Percentiles rank a stretch among this genome's conserved stretches.
Evolutionary conservation across 768 basidiomycete species (phyloP).

Genomic region (Auricularia sp.): DNA sequence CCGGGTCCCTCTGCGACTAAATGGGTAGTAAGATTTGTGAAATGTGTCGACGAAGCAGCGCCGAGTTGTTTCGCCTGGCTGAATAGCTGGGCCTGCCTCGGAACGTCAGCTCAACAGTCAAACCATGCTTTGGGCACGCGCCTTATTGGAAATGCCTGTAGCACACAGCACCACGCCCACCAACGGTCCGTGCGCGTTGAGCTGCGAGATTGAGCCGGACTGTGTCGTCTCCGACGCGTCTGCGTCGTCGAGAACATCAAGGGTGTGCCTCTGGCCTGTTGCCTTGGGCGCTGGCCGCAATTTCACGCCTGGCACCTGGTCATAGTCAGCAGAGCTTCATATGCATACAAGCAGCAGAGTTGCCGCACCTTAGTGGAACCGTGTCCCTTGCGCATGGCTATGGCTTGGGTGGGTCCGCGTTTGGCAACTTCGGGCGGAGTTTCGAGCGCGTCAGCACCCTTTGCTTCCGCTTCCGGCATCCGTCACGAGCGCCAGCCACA

Average conservation of each 20-base stretch:
- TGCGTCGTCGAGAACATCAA: not conserved
- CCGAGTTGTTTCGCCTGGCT: slow-evolving; percentile 75
- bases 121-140: slow-evolving; percentile 19
- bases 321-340: not conserved
- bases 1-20: slow-evolving; percentile 73
- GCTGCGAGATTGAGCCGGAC: slow-evolving; percentile 4
- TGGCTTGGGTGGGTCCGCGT: not conserved
- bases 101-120: not conserved
- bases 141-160: slow-evolving; percentile 74
- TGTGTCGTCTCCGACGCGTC: slow-evolving; percentile 24
- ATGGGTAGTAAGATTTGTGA: slow-evolving; percentile 84
- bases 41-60: slow-evolving; percentile 52
- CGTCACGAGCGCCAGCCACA: not conserved
- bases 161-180: slow-evolving; percentile 57
- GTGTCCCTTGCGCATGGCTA: slow-evolving; percentile 5
- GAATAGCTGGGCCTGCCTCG: slow-evolving; percentile 53
- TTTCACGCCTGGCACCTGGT: slow-evolving; percentile 72
- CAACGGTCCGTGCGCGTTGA: slow-evolving; percentile 37
- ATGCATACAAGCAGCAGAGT: not conserved
- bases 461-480: too few relatives aligned
- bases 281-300: slow-evolving; percentile 50
- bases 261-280: slow-evolving; percentile 14
- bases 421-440: not conserved
- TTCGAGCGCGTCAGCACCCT: not conserved
- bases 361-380: slow-evolving; percentile 5